phyloP scores from a whole-genome alignment of 2,329 filamentous ascomycete species.

The Microsporum canis region DNA sequence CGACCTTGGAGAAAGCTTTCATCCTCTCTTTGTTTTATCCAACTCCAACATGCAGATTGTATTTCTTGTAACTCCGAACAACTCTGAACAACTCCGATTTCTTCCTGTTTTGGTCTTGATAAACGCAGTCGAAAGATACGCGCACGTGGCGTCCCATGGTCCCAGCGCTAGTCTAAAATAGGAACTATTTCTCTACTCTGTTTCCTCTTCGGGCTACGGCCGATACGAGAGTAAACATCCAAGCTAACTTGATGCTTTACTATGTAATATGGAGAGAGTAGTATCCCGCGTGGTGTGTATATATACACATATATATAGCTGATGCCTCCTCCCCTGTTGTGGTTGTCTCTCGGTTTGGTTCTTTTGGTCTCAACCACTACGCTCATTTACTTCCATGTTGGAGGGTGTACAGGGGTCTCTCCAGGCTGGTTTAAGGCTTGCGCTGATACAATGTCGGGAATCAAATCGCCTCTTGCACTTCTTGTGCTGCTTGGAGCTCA shows the following conservation, averaged over 20 bases:
- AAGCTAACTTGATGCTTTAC: not conserved
- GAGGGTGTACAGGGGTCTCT: not conserved
- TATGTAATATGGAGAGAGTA: not conserved
- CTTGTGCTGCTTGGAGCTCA: conserved; percentile 8
- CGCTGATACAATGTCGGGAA: not conserved
- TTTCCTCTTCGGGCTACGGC: not conserved
- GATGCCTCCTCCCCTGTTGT: not conserved
- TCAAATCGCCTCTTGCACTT: not conserved
- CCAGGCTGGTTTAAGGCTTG: not conserved
- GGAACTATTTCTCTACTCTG: not conserved
- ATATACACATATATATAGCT: not conserved
- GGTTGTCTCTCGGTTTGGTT: not conserved
- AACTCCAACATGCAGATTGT: not conserved
- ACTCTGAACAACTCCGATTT: not conserved
- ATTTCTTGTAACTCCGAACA: not conserved
- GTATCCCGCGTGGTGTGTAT: not conserved
- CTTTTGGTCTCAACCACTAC: not conserved
- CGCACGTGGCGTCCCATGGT: not conserved
- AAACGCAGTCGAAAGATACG: not conserved
- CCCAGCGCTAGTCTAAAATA: not conserved
- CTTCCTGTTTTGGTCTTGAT: not conserved
- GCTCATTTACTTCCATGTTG: not conserved
- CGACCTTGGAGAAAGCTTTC: not conserved
- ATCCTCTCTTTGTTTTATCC: not conserved
- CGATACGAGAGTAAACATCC: not conserved